phyloP scores from a whole-genome alignment of 768 basidiomycete genomes.

The Mycena filopes region DNA sequence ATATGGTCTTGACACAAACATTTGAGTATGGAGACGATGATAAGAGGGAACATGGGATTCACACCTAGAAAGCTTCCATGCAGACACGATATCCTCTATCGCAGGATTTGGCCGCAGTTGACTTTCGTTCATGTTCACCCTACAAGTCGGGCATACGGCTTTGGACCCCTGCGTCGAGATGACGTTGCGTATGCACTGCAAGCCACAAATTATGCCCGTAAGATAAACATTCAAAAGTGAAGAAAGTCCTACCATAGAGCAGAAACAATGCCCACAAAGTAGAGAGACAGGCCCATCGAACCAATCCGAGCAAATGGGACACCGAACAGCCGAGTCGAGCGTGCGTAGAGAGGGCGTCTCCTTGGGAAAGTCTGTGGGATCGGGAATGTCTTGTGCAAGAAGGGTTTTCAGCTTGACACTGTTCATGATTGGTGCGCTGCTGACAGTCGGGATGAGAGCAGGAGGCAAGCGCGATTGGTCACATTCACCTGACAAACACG shows the following conservation, averaged over 20 bases:
- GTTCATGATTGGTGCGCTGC: slow-evolving; percentile 1
- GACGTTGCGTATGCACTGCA: slow-evolving; percentile 76
- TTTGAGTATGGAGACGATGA: neutral
- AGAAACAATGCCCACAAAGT: slow-evolving; percentile 84
- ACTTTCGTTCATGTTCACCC: slow-evolving; percentile 65
- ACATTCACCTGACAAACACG: neutral
- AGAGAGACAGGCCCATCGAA: slow-evolving; percentile 80
- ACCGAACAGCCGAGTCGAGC: slow-evolving; percentile 75
- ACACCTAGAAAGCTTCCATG: slow-evolving; percentile 81
- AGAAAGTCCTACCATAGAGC: slow-evolving; percentile 67
- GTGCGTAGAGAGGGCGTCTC: slow-evolving; percentile 64
- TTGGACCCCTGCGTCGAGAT: slow-evolving; percentile 53
- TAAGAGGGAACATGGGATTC: slow-evolving; percentile 24
- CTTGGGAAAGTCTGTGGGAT: slow-evolving; percentile 77
- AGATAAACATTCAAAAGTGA: slow-evolving; percentile 7
- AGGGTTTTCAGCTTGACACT: slow-evolving; percentile 19
- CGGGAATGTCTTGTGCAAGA: slow-evolving; percentile 50
- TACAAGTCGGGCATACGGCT: slow-evolving; percentile 79
- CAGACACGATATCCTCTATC: slow-evolving; percentile 74
- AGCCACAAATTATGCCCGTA: neutral
- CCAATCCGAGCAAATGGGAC: slow-evolving; percentile 80
- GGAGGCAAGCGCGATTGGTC: neutral
- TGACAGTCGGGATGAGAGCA: neutral
- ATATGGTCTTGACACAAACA: slow-evolving; percentile 49
- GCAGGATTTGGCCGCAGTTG: slow-evolving; percentile 74